These are phyloP conservation scores for Tephrocybe sp. DNA, from an alignment of 768 basidiomycete species.

Conservation along the genomic window DNA sequence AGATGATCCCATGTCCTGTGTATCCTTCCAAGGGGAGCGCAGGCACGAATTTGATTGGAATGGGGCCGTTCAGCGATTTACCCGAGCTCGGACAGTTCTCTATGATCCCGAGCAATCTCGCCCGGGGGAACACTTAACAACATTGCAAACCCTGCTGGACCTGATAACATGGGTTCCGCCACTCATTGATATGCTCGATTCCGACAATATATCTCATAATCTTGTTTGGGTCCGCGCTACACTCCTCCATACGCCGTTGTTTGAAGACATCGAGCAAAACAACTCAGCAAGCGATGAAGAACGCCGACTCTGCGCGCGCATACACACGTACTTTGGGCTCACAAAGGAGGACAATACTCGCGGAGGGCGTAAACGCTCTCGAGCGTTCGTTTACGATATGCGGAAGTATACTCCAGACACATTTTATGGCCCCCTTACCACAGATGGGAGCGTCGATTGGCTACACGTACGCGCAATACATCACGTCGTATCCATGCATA, in stretches of 20 bases:
- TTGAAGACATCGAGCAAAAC: slow-evolving; percentile 30
- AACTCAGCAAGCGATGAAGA: slow-evolving; percentile 30
- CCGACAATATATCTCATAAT: slow-evolving; percentile 41
- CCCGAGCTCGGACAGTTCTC: slow-evolving; percentile 52
- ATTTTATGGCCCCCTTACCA: slow-evolving; percentile 55
- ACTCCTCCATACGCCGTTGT: slow-evolving; percentile 39
- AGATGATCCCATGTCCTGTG: slow-evolving; percentile 59
- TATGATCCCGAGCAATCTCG: slow-evolving; percentile 28
- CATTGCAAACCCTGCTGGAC: slow-evolving; percentile 50
- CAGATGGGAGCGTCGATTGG: slow-evolving; percentile 57
- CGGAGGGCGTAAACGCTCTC: slow-evolving; percentile 34
- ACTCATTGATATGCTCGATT: slow-evolving; percentile 16
- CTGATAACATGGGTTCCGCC: slow-evolving; percentile 43
- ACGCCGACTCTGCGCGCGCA: slow-evolving; percentile 41
- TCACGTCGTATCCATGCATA: slow-evolving; percentile 52
- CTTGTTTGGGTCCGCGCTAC: slow-evolving; percentile 47
- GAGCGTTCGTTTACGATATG: slow-evolving; percentile 61
- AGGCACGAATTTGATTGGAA: slow-evolving; percentile 49
- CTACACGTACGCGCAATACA: slow-evolving; percentile 52
- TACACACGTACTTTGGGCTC: slow-evolving; percentile 59
- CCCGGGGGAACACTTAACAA: slow-evolving; percentile 37
- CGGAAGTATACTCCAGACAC: slow-evolving; percentile 50
- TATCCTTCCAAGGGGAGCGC: slow-evolving; percentile 32
- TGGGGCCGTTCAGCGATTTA: slow-evolving; percentile 47
- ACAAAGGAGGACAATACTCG: slow-evolving; percentile 40